Conservation (phyloP, 495 filamentous ascomycete genomes). For the Mytilinidion resinicola region DNA sequence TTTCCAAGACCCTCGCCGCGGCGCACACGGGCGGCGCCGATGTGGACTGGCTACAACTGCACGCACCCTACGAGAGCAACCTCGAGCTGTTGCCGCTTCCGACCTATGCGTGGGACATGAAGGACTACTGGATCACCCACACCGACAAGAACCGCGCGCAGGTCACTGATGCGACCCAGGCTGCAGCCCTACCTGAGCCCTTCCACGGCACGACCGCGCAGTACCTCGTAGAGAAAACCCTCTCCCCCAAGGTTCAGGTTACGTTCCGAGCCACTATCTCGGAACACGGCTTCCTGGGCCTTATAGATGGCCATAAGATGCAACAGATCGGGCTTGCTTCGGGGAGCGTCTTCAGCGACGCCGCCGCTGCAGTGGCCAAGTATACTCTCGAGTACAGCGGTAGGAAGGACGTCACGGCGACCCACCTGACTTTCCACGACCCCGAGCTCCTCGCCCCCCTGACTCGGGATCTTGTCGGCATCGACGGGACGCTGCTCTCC, state of each 20-base stretch:
- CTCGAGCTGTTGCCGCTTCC: constrained; percentile 63
- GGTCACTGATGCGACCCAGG: too few relatives aligned
- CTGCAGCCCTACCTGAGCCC: too few relatives aligned
- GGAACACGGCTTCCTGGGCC: neutral
- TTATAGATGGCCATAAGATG: constrained; percentile 19
- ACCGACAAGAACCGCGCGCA: too few relatives aligned
- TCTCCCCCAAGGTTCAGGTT: neutral
- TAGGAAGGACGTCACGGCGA: constrained; percentile 5
- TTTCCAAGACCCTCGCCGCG: constrained; percentile 52
- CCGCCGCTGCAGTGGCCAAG: constrained; percentile 16
- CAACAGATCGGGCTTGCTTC: constrained; percentile 12
- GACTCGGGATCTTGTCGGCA: constrained; percentile 13
- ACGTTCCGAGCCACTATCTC: neutral
- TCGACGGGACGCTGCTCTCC: constrained; percentile 13
- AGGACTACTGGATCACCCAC: constrained; percentile 57
- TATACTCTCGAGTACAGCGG: constrained; percentile 20
- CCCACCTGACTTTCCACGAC: constrained; percentile 12
- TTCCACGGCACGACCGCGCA: too few relatives aligned
- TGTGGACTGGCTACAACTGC: constrained; percentile 72
- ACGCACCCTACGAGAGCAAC: constrained; percentile 58
- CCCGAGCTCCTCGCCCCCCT: constrained; percentile 10
- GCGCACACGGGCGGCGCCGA: constrained; percentile 61
- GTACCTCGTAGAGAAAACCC: too few relatives aligned
- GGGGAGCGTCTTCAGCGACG: constrained; percentile 24
- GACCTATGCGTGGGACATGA: constrained; percentile 69